phyloP scores from a whole-genome alignment of 352 stramenopile species.

The Phytophthora pini region DNA sequence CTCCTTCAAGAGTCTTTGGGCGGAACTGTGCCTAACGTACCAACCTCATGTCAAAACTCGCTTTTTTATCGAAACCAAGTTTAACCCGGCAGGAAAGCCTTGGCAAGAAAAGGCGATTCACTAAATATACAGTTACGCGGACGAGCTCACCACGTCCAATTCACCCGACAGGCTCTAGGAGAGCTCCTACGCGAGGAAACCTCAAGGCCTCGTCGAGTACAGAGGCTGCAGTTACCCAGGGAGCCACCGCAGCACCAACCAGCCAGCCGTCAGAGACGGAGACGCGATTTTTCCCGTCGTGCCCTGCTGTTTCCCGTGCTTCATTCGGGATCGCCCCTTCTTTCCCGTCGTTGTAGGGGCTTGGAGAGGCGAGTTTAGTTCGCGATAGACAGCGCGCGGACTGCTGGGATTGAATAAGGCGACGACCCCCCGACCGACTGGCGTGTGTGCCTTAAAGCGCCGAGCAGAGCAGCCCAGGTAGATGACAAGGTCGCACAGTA shows the following conservation, averaged over 20 bases:
- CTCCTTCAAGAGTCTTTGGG: too few relatives aligned
- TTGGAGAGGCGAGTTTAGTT: constrained; percentile 22
- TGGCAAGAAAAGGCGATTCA: not conserved
- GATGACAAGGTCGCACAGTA: constrained; percentile 44
- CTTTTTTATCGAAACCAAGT: not conserved
- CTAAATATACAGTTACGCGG: too few relatives aligned
- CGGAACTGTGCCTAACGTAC: too few relatives aligned
- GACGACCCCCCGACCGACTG: constrained; percentile 18
- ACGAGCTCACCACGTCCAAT: not conserved
- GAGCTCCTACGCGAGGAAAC: constrained; percentile 11
- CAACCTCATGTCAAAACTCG: too few relatives aligned
- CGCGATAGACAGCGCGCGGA: constrained; percentile 28
- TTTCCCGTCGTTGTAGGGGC: constrained; percentile 23
- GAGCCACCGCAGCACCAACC: not conserved
- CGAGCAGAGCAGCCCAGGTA: constrained; percentile 5
- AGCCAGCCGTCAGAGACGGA: constrained; percentile 19
- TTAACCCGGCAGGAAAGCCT: constrained; percentile 3
- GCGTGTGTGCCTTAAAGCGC: constrained; percentile 8
- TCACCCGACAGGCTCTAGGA: not conserved
- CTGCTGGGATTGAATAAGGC: constrained; percentile 32
- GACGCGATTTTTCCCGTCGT: constrained; percentile 14
- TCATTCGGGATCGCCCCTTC: constrained; percentile 34
- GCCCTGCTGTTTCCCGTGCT: constrained; percentile 28
- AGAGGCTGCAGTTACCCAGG: not conserved
- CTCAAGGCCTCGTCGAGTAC: not conserved